phyloP scores from a whole-genome alignment of 139 green algal genomes.

The Coelastrella sp. region DNA sequence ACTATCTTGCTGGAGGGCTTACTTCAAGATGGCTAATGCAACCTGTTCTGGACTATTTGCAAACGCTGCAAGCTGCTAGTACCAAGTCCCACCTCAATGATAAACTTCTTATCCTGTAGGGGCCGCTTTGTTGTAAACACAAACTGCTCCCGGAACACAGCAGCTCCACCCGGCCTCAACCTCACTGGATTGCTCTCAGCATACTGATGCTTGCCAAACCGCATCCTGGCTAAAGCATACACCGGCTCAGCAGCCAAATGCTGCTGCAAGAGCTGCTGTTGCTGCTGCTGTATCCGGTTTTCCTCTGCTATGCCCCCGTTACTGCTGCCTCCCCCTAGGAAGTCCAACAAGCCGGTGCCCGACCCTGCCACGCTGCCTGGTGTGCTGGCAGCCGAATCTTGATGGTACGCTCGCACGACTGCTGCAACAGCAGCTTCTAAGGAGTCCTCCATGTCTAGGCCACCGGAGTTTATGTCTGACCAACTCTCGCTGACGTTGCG shows the following conservation, averaged over 20 bases:
- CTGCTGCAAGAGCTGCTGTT: constrained; percentile 41
- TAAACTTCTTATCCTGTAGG: constrained; percentile 36
- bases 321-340: background rate
- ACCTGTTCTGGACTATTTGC: no score
- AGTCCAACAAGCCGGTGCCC: constrained; percentile 1
- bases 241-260: constrained; percentile 39
- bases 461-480: background rate
- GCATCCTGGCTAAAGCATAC: constrained; percentile 13
- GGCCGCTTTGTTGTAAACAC: constrained; percentile 43
- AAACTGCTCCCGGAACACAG: constrained; percentile 45
- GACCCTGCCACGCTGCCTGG: background rate
- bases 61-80: no score
- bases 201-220: constrained; percentile 41
- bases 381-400: background rate
- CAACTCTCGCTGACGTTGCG: constrained; percentile 23
- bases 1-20: no score
- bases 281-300: constrained; percentile 24
- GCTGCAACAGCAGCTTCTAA: constrained; percentile 36
- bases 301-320: background rate
- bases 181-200: constrained; percentile 15
- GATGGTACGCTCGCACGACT: background rate
- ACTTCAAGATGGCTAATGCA: no score
- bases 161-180: constrained; percentile 34
- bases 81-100: constrained; percentile 34
- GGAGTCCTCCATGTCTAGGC: background rate